Evolutionary conservation across 257 asterid genomes (phyloP), one percentile per base, ranked within the genome.

Genomic region (Ajuga chamaepitys): DNA sequence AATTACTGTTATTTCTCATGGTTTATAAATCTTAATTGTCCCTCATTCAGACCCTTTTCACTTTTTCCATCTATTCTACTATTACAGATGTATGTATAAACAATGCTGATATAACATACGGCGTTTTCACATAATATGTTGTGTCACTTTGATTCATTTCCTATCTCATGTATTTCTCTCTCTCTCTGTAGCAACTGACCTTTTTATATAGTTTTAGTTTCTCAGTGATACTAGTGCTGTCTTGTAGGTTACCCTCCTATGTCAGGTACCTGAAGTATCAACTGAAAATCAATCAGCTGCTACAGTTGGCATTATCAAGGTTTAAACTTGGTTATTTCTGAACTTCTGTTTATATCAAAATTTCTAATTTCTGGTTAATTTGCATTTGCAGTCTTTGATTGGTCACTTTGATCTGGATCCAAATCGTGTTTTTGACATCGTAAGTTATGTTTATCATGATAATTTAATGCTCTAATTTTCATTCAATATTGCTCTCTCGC

Each of bases 341-440:
- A 42, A 66, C 50, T 13, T 37, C 64, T 60, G 62, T 50, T 73
- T 41, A 50, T 40, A 35, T 44, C 26, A 41, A 46, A 34, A 48
- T 70, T 62, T 75, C 84, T 85, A 67, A 81, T 37, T 72, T 48
- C 32, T 68, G 66, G 56, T 58, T 75, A 35, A 47, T 70, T 28
- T 86, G 77, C 95, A 94, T 70, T 28, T 86, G 77, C 95, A 94
- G 99, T 94, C 99, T 21, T 82, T 94, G 74, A 94, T 94, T 62
- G 99, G 99, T 52, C 97, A 94, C 84, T 94, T 94, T 58, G 97
- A 94, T 85, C 89, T 94, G 80, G 99, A 94, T 70, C 99, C 99
- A 11, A 94, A 94, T 67, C 95, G 99, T 42, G 99, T 94, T 67
- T 94, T 94, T 65, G 97, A 94, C 74, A 94, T 94, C 70, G 99